These are phyloP conservation scores for Eustoma russellianum DNA, from an alignment of 257 asterid genomes.

Conservation along the genomic window DNA sequence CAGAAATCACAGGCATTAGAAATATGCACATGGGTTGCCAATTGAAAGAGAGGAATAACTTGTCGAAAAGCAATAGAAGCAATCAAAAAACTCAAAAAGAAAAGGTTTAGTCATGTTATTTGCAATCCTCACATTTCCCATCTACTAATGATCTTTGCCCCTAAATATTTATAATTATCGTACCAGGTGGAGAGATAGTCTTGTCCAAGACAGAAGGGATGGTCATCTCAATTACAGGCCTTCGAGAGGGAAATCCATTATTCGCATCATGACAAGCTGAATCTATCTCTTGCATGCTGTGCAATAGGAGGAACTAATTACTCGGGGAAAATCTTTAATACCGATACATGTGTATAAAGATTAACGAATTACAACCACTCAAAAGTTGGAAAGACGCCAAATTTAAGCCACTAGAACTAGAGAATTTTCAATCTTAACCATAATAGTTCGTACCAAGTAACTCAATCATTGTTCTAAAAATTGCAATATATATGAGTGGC, in stretches of 20 bases:
- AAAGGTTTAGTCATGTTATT: too few species aligned
- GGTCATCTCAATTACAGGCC: constrained; percentile 97
- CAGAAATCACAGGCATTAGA: too few species aligned
- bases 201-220: constrained; percentile 86
- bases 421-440: background rate
- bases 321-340: background rate
- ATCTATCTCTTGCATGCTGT: constrained; percentile 78
- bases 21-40: too few species aligned
- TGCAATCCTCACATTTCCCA: too few species aligned
- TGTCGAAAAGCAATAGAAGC: too few species aligned
- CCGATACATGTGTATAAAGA: background rate
- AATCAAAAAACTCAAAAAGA: too few species aligned
- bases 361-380: background rate
- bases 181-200: constrained; percentile 89
- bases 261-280: constrained; percentile 64
- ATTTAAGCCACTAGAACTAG: background rate
- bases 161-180: background rate
- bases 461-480: background rate
- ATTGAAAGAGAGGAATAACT: too few species aligned
- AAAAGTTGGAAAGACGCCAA: background rate
- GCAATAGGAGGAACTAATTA: constrained; percentile 14
- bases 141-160: too few species aligned
- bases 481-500: background rate
- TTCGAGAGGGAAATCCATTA: constrained; percentile 71
- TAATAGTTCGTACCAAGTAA: background rate